Conservation (phyloP, 139 green algal genomes). For the Volvox reticuliferus region DNA sequence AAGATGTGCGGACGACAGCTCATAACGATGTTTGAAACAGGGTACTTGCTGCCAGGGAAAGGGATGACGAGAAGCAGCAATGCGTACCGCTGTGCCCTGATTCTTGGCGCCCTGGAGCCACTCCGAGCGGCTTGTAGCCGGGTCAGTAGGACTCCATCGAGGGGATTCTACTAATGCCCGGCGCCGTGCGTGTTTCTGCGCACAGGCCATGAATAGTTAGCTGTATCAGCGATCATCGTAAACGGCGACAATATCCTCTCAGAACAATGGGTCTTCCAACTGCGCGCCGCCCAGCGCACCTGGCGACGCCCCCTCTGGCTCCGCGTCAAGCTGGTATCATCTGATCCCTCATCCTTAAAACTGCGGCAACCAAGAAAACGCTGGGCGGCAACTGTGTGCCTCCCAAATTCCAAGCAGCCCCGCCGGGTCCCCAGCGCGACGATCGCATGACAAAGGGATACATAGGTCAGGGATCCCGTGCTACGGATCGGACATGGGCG, state of each 20-base stretch:
- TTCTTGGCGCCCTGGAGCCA: conserved; percentile 23
- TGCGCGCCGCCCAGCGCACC: neutral
- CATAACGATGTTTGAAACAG: too few relatives aligned
- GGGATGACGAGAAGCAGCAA: too few relatives aligned
- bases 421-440: neutral
- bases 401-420: neutral
- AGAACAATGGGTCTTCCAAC: neutral
- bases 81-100: neutral
- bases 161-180: neutral
- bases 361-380: neutral
- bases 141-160: neutral
- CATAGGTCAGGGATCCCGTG: neutral
- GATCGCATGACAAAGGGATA: neutral
- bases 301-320: conserved; percentile 6
- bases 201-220: neutral
- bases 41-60: too few relatives aligned
- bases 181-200: neutral
- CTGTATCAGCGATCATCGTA: too few relatives aligned
- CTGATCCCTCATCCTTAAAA: neutral
- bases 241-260: neutral
- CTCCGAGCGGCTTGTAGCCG: neutral
- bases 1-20: neutral
- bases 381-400: neutral
- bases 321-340: conserved; percentile 19
- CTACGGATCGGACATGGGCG: neutral